A percentile compares a stretch with the other conserved stretches of the same genome.
Evolutionary conservation across 1,284 basidiomycete species (phyloP).

Genomic region (Ustilago cynodontis): DNA sequence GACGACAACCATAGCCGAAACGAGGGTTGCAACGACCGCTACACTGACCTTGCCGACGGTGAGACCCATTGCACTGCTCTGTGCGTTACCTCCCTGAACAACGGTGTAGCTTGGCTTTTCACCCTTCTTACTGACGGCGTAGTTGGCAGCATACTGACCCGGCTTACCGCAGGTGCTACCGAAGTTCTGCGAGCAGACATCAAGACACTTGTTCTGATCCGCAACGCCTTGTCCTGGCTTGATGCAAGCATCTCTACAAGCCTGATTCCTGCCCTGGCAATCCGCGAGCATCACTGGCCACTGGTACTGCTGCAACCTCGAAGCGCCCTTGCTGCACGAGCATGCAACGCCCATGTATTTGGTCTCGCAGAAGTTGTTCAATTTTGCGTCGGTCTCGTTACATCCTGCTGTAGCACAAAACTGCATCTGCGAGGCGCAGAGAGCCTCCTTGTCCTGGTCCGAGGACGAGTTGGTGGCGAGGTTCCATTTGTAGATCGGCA

Average conservation of each 20-base stretch:
- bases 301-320: constrained; percentile 62
- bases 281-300: constrained; percentile 67
- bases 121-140: constrained; percentile 56
- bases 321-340: constrained; percentile 55
- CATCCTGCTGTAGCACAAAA: constrained; percentile 64
- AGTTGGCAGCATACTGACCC: constrained; percentile 63
- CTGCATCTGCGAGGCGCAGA: constrained; percentile 60
- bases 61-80: constrained; percentile 22
- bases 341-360: constrained; percentile 60
- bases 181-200: constrained; percentile 54
- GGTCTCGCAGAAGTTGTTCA: constrained; percentile 66
- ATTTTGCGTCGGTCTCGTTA: constrained; percentile 36
- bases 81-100: constrained; percentile 55
- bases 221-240: constrained; percentile 46
- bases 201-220: constrained; percentile 51
- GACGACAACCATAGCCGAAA: constrained; percentile 18
- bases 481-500: constrained; percentile 46
- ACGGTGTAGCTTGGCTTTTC: constrained; percentile 56
- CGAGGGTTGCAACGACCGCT: constrained; percentile 7
- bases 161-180: constrained; percentile 60
- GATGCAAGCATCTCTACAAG: constrained; percentile 59
- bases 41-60: constrained; percentile 20
- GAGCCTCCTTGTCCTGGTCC: constrained; percentile 27
- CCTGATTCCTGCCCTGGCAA: constrained; percentile 57
- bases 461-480: constrained; percentile 36